These are phyloP conservation scores for Chalciporus piperatoides DNA, from an alignment of 1,284 basidiomycete genomes.

Conservation along the genomic window DNA sequence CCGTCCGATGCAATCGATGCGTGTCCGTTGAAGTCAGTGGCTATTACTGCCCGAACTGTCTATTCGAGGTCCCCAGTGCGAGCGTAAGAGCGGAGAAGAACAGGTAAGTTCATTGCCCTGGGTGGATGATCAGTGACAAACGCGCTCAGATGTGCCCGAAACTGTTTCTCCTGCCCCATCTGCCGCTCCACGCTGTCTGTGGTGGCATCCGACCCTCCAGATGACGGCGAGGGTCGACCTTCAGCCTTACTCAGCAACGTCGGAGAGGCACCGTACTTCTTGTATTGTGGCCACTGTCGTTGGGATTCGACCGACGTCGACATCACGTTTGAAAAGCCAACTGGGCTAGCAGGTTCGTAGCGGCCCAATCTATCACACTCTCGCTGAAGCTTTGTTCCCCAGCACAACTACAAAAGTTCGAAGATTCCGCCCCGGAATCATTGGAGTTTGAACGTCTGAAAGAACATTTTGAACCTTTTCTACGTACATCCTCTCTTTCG, in stretches of 20 bases:
- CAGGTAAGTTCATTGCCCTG: slow-evolving; percentile 46
- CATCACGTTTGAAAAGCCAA: slow-evolving; percentile 94
- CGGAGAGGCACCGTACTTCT: slow-evolving; percentile 85
- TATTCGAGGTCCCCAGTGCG: slow-evolving; percentile 98
- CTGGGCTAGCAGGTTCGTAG: slow-evolving; percentile 79
- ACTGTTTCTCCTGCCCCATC: slow-evolving; percentile 94
- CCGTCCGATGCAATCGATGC: slow-evolving; percentile 89
- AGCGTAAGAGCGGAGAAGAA: slow-evolving; percentile 96
- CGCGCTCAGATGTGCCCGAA: slow-evolving; percentile 81
- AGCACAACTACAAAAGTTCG: slow-evolving; percentile 87
- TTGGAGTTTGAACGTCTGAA: slow-evolving; percentile 90
- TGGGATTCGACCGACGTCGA: slow-evolving; percentile 94
- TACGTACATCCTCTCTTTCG: slow-evolving; percentile 70
- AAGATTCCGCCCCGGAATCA: slow-evolving; percentile 80
- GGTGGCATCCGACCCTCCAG: slow-evolving; percentile 81
- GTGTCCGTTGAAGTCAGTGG: slow-evolving; percentile 91
- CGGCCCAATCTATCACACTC: neutral
- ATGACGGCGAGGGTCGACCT: slow-evolving; percentile 52
- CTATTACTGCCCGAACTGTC: slow-evolving; percentile 97
- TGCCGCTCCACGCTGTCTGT: slow-evolving; percentile 87
- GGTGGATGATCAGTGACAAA: slow-evolving; percentile 9
- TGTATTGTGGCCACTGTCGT: slow-evolving; percentile 88
- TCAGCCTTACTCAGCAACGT: slow-evolving; percentile 50
- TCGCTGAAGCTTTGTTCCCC: slow-evolving; percentile 9
- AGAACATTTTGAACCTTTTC: slow-evolving; percentile 90